phyloP scores from a whole-genome alignment of 495 filamentous ascomycete species.

The Cercophora scortea region DNA sequence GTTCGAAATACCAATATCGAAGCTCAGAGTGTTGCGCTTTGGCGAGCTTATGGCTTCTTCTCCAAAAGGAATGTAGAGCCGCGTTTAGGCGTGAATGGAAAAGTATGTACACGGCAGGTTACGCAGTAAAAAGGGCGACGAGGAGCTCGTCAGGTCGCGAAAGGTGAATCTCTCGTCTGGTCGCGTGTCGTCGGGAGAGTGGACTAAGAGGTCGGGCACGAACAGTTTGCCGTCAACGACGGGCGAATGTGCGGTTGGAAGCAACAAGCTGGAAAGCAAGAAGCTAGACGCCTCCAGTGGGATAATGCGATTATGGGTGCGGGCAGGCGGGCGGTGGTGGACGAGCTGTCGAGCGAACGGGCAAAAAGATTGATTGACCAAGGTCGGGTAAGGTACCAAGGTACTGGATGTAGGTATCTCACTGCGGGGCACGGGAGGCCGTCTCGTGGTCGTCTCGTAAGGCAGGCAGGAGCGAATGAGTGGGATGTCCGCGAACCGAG shows the following conservation, averaged over 20 bases:
- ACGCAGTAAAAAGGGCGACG: neutral
- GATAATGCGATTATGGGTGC: neutral
- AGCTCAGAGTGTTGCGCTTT: neutral
- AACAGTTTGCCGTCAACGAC: neutral
- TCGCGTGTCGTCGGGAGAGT: neutral
- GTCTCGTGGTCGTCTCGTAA: no score
- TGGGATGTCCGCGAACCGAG: no score
- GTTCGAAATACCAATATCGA: neutral
- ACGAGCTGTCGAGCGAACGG: no score
- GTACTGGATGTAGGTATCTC: no score
- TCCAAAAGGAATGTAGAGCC: neutral
- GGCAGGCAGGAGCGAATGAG: no score
- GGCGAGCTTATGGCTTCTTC: neutral
- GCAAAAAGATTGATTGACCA: no score
- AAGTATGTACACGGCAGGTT: no score
- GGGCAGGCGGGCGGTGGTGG: neutral
- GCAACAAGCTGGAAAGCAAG: neutral
- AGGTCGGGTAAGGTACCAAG: no score
- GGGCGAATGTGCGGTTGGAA: neutral
- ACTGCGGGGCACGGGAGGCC: no score
- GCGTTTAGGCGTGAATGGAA: no score
- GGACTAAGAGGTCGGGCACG: slow-evolving; percentile 7
- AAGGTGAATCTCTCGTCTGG: neutral
- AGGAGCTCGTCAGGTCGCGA: neutral
- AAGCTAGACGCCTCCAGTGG: neutral